These are phyloP conservation scores for Kwoniella dendrophila DNA, from an alignment of 768 basidiomycete genomes.

Conservation along the genomic window DNA sequence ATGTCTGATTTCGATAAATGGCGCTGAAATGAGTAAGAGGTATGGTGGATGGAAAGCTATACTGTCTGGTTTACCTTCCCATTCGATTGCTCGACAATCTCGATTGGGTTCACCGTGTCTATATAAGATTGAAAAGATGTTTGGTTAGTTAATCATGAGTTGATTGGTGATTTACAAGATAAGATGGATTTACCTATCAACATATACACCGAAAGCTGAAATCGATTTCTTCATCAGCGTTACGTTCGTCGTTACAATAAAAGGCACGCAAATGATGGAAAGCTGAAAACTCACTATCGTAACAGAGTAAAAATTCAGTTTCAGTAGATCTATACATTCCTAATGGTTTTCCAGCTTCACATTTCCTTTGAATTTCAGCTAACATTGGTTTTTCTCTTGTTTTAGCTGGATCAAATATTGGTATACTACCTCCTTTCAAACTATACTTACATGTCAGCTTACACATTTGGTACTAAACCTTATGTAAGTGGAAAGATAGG, in stretches of 20 bases:
- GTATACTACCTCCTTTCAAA: slow-evolving; percentile 86
- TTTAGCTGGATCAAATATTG: slow-evolving; percentile 60
- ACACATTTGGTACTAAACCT: background rate
- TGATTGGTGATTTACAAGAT: background rate
- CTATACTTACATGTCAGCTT: slow-evolving; percentile 55
- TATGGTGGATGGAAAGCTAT: slow-evolving; percentile 89
- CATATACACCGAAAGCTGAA: slow-evolving; percentile 85
- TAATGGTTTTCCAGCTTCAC: slow-evolving; percentile 76
- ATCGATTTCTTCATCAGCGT: slow-evolving; percentile 17
- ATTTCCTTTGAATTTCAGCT: slow-evolving; percentile 73
- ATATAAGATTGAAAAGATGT: slow-evolving; percentile 5
- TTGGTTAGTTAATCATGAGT: background rate
- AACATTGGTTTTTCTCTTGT: slow-evolving; percentile 67
- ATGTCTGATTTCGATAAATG: slow-evolving; percentile 88
- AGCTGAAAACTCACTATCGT: slow-evolving; percentile 66
- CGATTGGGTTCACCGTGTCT: slow-evolving; percentile 81
- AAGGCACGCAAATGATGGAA: background rate
- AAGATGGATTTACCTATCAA: slow-evolving; percentile 64
- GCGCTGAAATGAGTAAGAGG: slow-evolving; percentile 79
- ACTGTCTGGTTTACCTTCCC: slow-evolving; percentile 88
- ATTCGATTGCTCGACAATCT: slow-evolving; percentile 72
- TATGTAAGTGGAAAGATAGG: background rate
- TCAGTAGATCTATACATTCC: slow-evolving; percentile 88
- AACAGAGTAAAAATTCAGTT: slow-evolving; percentile 85
- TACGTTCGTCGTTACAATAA: background rate